These are phyloP conservation scores for Agrostemma githago DNA, from an alignment of 148 eudicot genomes.

Conservation along the genomic window DNA sequence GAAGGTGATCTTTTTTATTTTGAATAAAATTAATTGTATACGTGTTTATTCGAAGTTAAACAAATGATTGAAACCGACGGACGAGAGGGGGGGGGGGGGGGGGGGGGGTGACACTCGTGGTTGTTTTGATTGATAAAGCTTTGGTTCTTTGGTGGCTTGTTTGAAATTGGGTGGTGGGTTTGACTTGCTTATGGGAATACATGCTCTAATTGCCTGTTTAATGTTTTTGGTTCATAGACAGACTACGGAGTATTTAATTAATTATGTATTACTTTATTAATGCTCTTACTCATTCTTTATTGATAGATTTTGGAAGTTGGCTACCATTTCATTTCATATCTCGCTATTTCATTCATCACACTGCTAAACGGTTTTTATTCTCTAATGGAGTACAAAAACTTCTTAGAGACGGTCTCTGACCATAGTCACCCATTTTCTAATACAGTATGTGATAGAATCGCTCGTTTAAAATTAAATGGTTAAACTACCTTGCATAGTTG, in stretches of 20 bases:
- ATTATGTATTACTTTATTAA: neutral
- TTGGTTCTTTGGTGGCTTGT: conserved; percentile 10
- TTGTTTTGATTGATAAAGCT: conserved; percentile 14
- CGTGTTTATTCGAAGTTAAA: neutral
- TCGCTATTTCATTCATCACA: neutral
- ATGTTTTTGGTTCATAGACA: neutral
- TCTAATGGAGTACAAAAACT: neutral
- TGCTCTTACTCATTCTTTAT: neutral
- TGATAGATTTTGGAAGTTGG: neutral
- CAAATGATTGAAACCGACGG: too few species aligned
- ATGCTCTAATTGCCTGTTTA: neutral
- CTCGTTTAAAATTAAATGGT: neutral
- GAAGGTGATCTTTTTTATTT: conserved; percentile 25
- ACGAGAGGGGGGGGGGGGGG: too few species aligned
- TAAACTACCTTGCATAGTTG: too few species aligned
- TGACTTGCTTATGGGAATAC: conserved; percentile 12
- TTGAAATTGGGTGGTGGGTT: conserved; percentile 16
- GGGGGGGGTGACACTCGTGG: neutral
- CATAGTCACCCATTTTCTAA: neutral
- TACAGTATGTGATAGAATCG: neutral
- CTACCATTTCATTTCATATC: neutral
- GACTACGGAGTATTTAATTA: neutral
- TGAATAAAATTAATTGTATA: neutral
- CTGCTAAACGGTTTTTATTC: neutral
- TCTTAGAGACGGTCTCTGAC: too few species aligned